phyloP scores from a whole-genome alignment of 441 rosid genomes.

The Kokia cookei region DNA sequence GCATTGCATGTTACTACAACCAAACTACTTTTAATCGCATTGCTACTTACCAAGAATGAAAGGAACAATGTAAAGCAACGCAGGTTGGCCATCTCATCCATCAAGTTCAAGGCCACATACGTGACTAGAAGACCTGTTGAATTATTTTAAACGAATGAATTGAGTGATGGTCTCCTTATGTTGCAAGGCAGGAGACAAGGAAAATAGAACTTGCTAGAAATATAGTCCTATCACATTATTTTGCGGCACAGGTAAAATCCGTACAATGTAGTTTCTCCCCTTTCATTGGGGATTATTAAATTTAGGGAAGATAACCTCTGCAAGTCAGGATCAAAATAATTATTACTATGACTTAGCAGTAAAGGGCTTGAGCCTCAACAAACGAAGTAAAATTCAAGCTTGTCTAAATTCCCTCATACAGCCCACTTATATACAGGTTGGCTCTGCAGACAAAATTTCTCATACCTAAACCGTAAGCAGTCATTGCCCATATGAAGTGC shows the following conservation, averaged over 20 bases:
- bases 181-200: not conserved
- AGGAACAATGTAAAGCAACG: conserved; percentile 73
- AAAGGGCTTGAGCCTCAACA: too few species aligned
- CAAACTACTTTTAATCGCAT: not conserved
- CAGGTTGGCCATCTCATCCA: conserved; percentile 85
- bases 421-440: not conserved
- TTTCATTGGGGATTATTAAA: not conserved
- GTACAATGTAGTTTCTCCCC: not conserved
- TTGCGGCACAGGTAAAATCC: not conserved
- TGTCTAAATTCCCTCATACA: not conserved
- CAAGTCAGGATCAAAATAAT: not conserved
- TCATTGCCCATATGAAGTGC: conserved; percentile 50
- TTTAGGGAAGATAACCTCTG: not conserved
- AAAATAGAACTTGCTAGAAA: not conserved
- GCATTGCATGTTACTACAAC: not conserved
- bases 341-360: too few species aligned
- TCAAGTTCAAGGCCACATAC: conserved; percentile 69
- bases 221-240: not conserved
- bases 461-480: conserved; percentile 49
- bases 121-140: conserved; percentile 67
- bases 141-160: not conserved
- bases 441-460: not conserved
- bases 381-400: not conserved
- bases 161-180: not conserved
- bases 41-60: conserved; percentile 61